These are phyloP conservation scores for Cyclaneusma minus DNA, from an alignment of 2,329 filamentous ascomycete species.

Conservation along the genomic window DNA sequence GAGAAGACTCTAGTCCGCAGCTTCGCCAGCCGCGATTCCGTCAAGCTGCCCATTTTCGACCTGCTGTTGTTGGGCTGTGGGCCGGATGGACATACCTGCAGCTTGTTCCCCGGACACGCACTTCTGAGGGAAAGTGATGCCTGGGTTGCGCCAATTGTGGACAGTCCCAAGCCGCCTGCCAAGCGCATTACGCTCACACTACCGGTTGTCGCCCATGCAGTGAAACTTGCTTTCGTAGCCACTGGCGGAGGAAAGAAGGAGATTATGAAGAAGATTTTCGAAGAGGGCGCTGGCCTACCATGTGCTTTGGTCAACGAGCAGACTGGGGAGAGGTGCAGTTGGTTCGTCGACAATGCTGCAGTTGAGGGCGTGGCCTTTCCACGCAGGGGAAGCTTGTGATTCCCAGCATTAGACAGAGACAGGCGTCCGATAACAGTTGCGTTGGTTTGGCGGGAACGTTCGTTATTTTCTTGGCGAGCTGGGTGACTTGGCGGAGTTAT, in stretches of 20 bases:
- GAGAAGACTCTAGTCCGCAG: slow-evolving; percentile 72
- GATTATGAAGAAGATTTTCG: slow-evolving; percentile 85
- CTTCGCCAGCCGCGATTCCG: slow-evolving; percentile 85
- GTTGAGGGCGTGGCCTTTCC: slow-evolving; percentile 77
- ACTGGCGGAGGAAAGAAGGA: slow-evolving; percentile 83
- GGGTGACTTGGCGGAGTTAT: no score
- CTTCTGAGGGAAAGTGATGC: slow-evolving; percentile 74
- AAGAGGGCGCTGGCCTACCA: slow-evolving; percentile 60
- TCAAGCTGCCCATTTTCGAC: slow-evolving; percentile 90
- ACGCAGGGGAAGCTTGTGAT: slow-evolving; percentile 49
- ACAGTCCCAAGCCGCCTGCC: slow-evolving; percentile 88
- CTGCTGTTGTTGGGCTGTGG: slow-evolving; percentile 85
- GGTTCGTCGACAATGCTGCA: slow-evolving; percentile 84
- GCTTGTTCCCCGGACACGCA: slow-evolving; percentile 79
- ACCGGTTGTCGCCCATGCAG: slow-evolving; percentile 75
- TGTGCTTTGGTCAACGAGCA: slow-evolving; percentile 78
- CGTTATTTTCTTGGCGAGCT: no score
- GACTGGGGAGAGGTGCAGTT: slow-evolving; percentile 74
- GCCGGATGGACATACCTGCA: slow-evolving; percentile 94
- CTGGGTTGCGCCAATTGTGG: slow-evolving; percentile 83
- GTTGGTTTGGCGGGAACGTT: no score
- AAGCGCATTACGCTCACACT: slow-evolving; percentile 84
- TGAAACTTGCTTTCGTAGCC: slow-evolving; percentile 80
- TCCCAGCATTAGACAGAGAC: no score
- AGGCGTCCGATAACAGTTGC: no score